phyloP scores from a whole-genome alignment of 306 rosid species.

The Cicer cuneatum region DNA sequence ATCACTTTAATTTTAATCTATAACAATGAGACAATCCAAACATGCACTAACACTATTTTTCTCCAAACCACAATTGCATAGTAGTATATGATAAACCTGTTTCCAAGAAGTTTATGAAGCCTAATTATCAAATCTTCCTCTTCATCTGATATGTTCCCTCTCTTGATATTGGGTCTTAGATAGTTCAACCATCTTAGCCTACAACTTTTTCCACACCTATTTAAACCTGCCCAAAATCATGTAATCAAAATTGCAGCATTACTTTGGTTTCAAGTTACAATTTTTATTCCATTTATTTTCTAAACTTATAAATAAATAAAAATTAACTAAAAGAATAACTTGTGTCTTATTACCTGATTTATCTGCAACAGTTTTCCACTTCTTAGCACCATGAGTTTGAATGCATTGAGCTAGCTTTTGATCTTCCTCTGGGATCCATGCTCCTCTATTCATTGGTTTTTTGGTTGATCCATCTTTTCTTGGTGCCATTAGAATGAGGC shows the following conservation, averaged over 20 bases:
- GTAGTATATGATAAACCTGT: constrained; percentile 46
- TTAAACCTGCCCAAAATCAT: constrained; percentile 47
- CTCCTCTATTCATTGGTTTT: constrained; percentile 55
- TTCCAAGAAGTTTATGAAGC: constrained; percentile 62
- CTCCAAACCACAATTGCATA: not conserved
- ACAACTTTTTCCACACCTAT: constrained; percentile 71
- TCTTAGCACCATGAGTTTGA: constrained; percentile 65
- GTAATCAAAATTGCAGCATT: not conserved
- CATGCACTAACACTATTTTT: not conserved
- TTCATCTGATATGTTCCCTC: constrained; percentile 68
- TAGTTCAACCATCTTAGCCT: constrained; percentile 74
- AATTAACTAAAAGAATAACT: not conserved
- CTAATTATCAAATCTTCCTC: constrained; percentile 67
- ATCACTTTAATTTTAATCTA: too few relatives aligned
- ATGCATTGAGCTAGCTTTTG: constrained; percentile 56
- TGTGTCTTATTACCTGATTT: constrained; percentile 53
- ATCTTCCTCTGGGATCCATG: constrained; percentile 74
- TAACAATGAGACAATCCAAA: too few relatives aligned
- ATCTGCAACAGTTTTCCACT: constrained; percentile 60
- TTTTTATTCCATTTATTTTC: not conserved
- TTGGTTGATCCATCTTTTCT: constrained; percentile 42
- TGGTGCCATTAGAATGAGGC: constrained; percentile 52
- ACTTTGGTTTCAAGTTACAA: not conserved
- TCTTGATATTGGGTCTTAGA: constrained; percentile 73
- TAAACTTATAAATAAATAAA: not conserved